These are phyloP conservation scores for Camellia sinensis DNA, from an alignment of 148 eudicot species.

Conservation along the genomic window DNA sequence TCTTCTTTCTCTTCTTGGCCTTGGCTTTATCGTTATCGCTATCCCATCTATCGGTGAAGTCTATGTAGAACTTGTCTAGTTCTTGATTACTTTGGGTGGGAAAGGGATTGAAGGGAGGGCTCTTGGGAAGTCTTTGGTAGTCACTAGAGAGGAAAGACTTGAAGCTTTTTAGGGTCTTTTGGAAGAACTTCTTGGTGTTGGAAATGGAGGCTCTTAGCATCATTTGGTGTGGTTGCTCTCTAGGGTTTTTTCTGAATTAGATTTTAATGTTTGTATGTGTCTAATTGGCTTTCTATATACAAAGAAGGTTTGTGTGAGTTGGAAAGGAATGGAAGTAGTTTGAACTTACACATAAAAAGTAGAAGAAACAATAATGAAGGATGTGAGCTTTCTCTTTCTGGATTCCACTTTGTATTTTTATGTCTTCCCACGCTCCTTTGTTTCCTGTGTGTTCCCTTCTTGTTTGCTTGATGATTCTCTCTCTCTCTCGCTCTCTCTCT, in stretches of 20 bases:
- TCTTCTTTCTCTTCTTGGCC: constrained; percentile 15
- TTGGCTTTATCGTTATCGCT: not conserved
- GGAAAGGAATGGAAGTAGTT: constrained; percentile 6
- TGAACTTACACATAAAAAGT: not conserved
- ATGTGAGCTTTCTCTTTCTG: not conserved
- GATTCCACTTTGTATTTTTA: not conserved
- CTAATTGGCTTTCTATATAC: not conserved
- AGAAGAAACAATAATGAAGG: not conserved
- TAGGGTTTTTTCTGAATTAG: not conserved
- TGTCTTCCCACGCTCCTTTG: constrained; percentile 8
- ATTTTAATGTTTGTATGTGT: not conserved
- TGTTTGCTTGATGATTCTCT: constrained; percentile 10
- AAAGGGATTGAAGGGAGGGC: constrained; percentile 31
- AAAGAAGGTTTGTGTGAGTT: not conserved
- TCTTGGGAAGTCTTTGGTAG: constrained; percentile 55
- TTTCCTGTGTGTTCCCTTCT: constrained; percentile 11
- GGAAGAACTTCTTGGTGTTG: constrained; percentile 58
- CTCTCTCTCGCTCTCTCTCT: constrained; percentile 17
- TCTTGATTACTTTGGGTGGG: constrained; percentile 23
- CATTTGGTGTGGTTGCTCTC: constrained; percentile 17
- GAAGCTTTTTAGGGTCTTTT: constrained; percentile 42
- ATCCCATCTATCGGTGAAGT: constrained; percentile 34
- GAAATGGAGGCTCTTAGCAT: constrained; percentile 44
- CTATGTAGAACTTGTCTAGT: constrained; percentile 38
- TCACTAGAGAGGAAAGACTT: constrained; percentile 47